Percentiles rank a stretch among this genome's conserved stretches.
These are phyloP conservation scores for Trypanosoma avium DNA, from an alignment of 208 protist species.

Conservation along the genomic window DNA sequence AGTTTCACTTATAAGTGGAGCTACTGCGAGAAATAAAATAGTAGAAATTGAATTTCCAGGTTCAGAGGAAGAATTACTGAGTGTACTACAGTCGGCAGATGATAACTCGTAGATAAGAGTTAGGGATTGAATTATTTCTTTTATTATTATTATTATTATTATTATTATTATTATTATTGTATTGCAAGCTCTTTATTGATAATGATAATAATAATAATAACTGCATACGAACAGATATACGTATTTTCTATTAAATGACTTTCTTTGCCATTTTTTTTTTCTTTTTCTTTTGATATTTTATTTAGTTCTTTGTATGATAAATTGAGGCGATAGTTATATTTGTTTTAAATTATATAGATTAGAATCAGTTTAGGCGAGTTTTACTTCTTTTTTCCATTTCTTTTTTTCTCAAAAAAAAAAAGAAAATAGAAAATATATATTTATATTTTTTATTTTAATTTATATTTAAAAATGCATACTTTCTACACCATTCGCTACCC, in stretches of 20 bases:
- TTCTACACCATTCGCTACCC: conserved; percentile 37
- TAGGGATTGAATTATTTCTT: background rate
- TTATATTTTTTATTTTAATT: conserved; percentile 2
- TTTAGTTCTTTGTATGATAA: background rate
- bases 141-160: conserved; percentile 7
- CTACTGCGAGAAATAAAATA: conserved; percentile 59
- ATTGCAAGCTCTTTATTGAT: background rate
- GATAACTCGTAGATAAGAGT: conserved; percentile 5
- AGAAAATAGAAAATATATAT: conserved; percentile 10
- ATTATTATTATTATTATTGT: background rate
- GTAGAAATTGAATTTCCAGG: conserved; percentile 56
- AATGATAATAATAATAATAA: too few relatives aligned
- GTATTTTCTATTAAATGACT: too few relatives aligned
- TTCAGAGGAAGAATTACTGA: conserved; percentile 50
- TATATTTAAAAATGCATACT: conserved; percentile 22
- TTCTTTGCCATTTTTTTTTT: conserved; percentile 4
- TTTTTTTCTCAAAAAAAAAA: background rate
- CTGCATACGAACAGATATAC: too few relatives aligned
- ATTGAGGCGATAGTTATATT: background rate
- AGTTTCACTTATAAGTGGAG: conserved; percentile 52
- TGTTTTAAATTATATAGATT: background rate
- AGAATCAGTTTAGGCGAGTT: background rate
- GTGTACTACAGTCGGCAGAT: conserved; percentile 44
- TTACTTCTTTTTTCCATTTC: background rate
- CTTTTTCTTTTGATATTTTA: conserved; percentile 1